Base-by-base conservation (phyloP, 78 protist genomes). In the Emiliania huxleyi region DNA sequence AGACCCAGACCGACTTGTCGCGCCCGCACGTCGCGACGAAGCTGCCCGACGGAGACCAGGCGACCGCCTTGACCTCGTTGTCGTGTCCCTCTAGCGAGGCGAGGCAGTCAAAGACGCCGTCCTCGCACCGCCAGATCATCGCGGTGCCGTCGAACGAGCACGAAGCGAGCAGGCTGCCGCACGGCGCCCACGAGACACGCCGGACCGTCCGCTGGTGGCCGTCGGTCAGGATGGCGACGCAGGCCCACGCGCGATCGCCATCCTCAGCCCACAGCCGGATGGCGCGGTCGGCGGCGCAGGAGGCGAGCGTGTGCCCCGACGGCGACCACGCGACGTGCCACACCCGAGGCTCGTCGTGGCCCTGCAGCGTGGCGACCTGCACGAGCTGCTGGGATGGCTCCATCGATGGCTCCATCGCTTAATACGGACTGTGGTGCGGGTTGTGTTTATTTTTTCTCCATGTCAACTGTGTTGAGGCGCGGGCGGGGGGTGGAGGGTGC, bases 21-120 rank as follows among this genome's bases (percentile, higher is more conserved):
- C 99, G 77, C 42, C 96, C 62, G 93, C 99, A 98, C 33, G 99
- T 97, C 55, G 99, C 99, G n/a, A 98, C 62, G 43, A 96, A 85
- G 23, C 26, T 29, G 25, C 98, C 99, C 12, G 91, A 49, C 40
- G 85, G 40, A 55, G 96, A 88, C 97, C 97, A 98, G 18, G 97
- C 91, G 0, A 95, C 98, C 29, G 95, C 90, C 93, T 98, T 98
- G 40, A 98, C 98, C 62, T 98, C 99, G 85, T 88, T 95, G 26
- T 95, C 97, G 55, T 98, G 99, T 15, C 99, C 99, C 84, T 98
- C 99, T 4, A 98, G 83, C 38, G 95, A 73, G 23, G 98, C 96
- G 22, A 95, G 87, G 56, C 93, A 84, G 40, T 97, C 97, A 29
- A 94, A 91, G 21, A 25, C 91, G 21, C 29, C 21, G 26, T 29